Percentiles rank a stretch among this genome's conserved stretches.
Conservation (phyloP, 2,329 filamentous ascomycete species). For the Penicillium sp. region DNA sequence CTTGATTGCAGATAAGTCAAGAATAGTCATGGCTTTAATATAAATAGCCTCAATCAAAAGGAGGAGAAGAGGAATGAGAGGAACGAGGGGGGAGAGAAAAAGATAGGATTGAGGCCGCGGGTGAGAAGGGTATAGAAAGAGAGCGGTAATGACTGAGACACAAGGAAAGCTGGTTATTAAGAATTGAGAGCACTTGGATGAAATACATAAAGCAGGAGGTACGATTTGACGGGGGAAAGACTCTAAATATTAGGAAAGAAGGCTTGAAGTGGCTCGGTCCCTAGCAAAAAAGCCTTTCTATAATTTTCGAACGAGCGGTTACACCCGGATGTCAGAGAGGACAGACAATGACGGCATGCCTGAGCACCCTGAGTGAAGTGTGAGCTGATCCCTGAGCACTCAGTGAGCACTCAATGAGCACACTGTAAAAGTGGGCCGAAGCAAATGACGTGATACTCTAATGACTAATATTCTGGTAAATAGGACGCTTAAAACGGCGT, state of each 20-base stretch:
- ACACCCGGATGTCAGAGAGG: background rate
- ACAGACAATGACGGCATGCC: background rate
- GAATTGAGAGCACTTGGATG: background rate
- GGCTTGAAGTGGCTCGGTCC: background rate
- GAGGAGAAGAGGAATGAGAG: background rate
- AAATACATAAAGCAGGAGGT: background rate
- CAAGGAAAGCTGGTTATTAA: background rate
- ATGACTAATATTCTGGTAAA: background rate
- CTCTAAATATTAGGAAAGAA: constrained; percentile 4
- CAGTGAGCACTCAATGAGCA: background rate
- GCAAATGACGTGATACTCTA: background rate
- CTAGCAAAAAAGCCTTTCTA: background rate
- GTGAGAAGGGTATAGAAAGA: background rate
- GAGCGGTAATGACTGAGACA: background rate
- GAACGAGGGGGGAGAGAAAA: background rate
- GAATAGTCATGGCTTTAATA: background rate
- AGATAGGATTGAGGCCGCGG: background rate
- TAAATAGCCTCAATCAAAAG: background rate
- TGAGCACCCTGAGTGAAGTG: constrained; percentile 1
- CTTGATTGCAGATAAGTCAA: background rate
- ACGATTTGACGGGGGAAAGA: background rate
- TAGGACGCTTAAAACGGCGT: background rate
- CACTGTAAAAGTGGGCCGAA: background rate
- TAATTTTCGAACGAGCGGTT: constrained; percentile 1
- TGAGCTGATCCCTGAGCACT: constrained; percentile 4